Evolutionary conservation across 805 yeast genomes (phyloP), one percentile per base, ranked within the genome.

Genomic region (Starmera caribaea): DNA sequence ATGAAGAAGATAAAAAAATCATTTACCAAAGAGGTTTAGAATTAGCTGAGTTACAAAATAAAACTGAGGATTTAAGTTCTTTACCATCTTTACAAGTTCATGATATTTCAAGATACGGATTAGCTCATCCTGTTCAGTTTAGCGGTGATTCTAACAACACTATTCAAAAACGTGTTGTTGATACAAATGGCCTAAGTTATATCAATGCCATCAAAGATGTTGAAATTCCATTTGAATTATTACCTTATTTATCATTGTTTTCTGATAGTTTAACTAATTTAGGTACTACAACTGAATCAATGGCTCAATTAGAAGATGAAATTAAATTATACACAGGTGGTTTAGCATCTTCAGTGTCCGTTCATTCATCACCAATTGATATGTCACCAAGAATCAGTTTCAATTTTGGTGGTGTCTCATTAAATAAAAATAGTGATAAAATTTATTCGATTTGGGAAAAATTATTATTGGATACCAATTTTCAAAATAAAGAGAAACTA

Each of bases 281-380:
- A 45, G 98, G 98, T n/a, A 90, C 98, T 2, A 56, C 65, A 8
- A 52, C 59, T 8, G 78, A 81, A 42, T 56, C 81, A 1, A 85
- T 85, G 73, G 83, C 86, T 16, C 81, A 79, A 30, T 71, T 92
- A 42, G 97, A 90, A 54, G 88, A 89, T 48, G 77, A 79, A 35
- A 88, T 92, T 48, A 85, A 81, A 53, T 65, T 80, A 37, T 69
- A 72, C 41, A 88, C 97, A 0, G 97, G 97, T 21, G 96, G 97
- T 0, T 58, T 92, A 15, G 66, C 77, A 5, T 73, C 88, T n/a
- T 67, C 74, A 16, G 65, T 76, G 8, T 66, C 73, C 44, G 74
- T 78, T 1, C 71, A 71, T 35, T 64, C 81, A 4, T 69, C 77
- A 34, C 80, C 87, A 31, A 55, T 73, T 37, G 68, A 77, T 14